These are phyloP conservation scores for Pythium brachiatum DNA, from an alignment of 352 stramenopile species.

Conservation along the genomic window DNA sequence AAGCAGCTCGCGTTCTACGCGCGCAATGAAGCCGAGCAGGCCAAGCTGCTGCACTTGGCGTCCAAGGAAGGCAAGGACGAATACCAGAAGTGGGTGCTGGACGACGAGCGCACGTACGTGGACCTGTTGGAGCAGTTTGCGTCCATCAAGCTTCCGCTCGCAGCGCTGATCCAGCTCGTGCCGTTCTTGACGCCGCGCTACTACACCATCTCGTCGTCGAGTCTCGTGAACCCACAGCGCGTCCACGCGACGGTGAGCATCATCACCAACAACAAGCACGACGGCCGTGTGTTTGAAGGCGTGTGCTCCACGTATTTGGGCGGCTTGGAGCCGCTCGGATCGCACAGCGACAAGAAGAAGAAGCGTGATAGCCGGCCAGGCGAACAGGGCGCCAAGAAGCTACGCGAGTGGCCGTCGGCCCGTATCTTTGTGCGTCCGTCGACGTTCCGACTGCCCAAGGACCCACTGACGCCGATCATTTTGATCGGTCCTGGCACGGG, in stretches of 20 bases:
- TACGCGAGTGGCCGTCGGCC: conserved; percentile 62
- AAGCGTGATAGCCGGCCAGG: conserved; percentile 69
- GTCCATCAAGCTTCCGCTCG: conserved; percentile 57
- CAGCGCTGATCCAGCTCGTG: conserved; percentile 91
- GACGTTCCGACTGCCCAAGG: conserved; percentile 92
- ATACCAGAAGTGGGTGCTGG: conserved; percentile 92
- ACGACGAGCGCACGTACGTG: conserved; percentile 88
- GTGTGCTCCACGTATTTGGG: conserved; percentile 94
- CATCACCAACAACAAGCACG: conserved; percentile 74
- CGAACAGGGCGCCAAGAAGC: conserved; percentile 67
- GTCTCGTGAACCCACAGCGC: conserved; percentile 84
- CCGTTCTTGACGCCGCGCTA: conserved; percentile 93
- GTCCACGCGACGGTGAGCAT: conserved; percentile 96
- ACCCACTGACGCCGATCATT: conserved; percentile 91
- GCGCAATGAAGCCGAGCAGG: conserved; percentile 46
- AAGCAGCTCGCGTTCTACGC: conserved; percentile 85
- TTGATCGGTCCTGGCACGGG: conserved; percentile 95
- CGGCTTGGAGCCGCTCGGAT: conserved; percentile 43
- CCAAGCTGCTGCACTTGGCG: conserved; percentile 51
- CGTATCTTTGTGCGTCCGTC: conserved; percentile 94
- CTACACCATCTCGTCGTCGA: conserved; percentile 98
- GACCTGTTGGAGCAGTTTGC: conserved; percentile 87
- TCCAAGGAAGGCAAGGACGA: conserved; percentile 91
- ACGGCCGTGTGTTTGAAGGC: conserved; percentile 87
- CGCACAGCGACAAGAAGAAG: conserved; percentile 50